Percentiles rank a stretch among this genome's conserved stretches.
phyloP scores from a whole-genome alignment of 192 early-diverging fungal species.

The Podochytrium sp. region DNA sequence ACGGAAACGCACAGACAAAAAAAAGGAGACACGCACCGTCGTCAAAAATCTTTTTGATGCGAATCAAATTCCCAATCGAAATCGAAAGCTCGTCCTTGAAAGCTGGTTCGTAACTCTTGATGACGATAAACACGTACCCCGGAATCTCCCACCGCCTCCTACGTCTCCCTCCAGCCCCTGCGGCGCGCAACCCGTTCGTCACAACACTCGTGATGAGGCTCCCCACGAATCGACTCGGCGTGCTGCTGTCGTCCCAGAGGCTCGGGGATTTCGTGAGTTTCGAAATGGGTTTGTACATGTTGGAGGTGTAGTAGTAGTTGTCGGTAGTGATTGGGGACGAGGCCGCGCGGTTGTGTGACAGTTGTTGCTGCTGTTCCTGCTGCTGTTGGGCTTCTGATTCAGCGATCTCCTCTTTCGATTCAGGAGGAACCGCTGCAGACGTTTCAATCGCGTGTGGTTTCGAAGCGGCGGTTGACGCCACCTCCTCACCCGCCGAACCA shows the following conservation, averaged over 20 bases:
- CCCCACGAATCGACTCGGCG: conserved; percentile 9
- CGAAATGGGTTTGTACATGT: neutral
- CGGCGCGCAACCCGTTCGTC: neutral
- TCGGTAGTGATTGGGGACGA: neutral
- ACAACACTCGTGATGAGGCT: neutral
- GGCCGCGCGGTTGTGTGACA: neutral
- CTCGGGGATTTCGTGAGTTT: neutral
- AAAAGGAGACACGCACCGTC: too few species aligned
- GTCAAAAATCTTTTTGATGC: conserved; percentile 34
- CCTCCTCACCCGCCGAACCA: neutral
- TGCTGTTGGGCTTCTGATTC: neutral
- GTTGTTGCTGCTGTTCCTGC: neutral
- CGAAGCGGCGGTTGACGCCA: neutral
- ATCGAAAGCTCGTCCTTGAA: conserved; percentile 26
- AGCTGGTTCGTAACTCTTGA: conserved; percentile 24
- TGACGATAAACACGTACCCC: conserved; percentile 29
- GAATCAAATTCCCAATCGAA: conserved; percentile 21
- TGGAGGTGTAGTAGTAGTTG: neutral
- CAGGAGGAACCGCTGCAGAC: neutral
- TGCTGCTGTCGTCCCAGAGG: neutral
- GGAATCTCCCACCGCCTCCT: conserved; percentile 12
- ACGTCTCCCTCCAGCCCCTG: neutral
- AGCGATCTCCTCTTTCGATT: neutral
- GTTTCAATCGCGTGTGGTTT: neutral
- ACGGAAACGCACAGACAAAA: too few species aligned